Base-by-base conservation (phyloP, 352 stramenopile species). In the Phytophthora pseudosyringae region DNA sequence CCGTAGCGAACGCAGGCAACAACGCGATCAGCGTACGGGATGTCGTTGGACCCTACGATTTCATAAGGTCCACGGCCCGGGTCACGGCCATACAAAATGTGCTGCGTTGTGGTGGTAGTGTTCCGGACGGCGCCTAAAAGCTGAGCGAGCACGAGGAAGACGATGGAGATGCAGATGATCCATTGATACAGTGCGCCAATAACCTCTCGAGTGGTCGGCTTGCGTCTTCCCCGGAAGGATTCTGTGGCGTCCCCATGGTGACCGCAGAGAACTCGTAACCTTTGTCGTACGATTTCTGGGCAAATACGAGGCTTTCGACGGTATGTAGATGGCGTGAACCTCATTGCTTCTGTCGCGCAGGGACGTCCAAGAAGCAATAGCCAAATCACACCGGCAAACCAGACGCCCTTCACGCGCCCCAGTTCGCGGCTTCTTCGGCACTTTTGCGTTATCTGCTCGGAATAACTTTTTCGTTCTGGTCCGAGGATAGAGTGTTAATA, bases 21-120 rank as follows among this genome's bases (percentile, higher is more conserved):
- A 6, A 60, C 62, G 1, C 77, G 75, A 48, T 86, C 80, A 4
- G 64, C 48, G 46, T 79, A 88, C 3, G 74, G 78, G 18, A 78
- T 62, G 35, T 89, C 80, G 48, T 83, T 89, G 0, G 41, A 45
- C 1, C 80, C 77, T 1, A 44, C 12, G 18, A 84, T 67, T 16
- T 64, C 18, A 15, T 44, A 70, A 8, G 57, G 31, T 0, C 67
- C 66, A 0, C 32, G 32, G 1, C n/a, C 18, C 1, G 62, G 61
- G 15, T 60, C 36, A 33, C 47, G 38, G 0, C 73, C 73, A 16
- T 58, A 75, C 9, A 32, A 11, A 11, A 65, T 39, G 2, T 38
- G 31, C 2, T 6, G 46, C 3, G 3, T 41, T 10, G 44, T 60
- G 6, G 15, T 64, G 3, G 29, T 44, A 4, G 44, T 41, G 44